Evolutionary conservation across 2,329 filamentous ascomycete species (phyloP), one percentile per base, ranked within the genome.

Genomic region (Stachybotrys chartarum): DNA sequence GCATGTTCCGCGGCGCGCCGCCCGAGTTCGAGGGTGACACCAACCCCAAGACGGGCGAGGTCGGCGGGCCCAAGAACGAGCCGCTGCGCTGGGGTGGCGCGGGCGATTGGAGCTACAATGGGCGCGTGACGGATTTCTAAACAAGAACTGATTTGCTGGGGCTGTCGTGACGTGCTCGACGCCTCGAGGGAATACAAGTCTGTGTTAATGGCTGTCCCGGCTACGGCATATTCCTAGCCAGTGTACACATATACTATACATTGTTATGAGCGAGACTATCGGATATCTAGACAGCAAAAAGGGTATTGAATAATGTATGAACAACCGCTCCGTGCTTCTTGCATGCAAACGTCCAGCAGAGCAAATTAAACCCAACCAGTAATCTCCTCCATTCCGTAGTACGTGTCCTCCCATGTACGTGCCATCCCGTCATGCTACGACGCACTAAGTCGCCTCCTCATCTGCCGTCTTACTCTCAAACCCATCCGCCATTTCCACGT

Each of bases 61-160:
- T 97, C 11, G 94, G 94, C 6, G 94, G 94, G 1, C 94, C 94
- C 6, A 99, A 97, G 84, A 97, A 96, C 68, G 93, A 99, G 73
- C 94, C 94, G 53, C 68, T 97, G 68, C 77, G 92, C 64, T 97
- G 93, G 93, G 91, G 91, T 0, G 77, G 80, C 17, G 69, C 65
- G 0, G 86, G 90, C 1, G 84, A 87, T 64, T 99, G 92, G 88
- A 97, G 91, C 70, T 99, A 90, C 72, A 97, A 97, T 71, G 94
- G 94, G 50, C 79, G 93, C 60, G 92, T 95, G 54, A 97, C 93
- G 30, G 94, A 99, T 73, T 99, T 99, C 58, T 85, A 63, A 57
- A 55, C 14, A 10, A 42, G 3, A 14, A 3, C 24, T 10, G 2
- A 42, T 42, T 42, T 14, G 35, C 35, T 42, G 8, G 35, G 35